A percentile compares a stretch with the other conserved stretches of the same genome.
Conservation (phyloP, 108 stramenopile species). For the Epipyxis sp. region DNA sequence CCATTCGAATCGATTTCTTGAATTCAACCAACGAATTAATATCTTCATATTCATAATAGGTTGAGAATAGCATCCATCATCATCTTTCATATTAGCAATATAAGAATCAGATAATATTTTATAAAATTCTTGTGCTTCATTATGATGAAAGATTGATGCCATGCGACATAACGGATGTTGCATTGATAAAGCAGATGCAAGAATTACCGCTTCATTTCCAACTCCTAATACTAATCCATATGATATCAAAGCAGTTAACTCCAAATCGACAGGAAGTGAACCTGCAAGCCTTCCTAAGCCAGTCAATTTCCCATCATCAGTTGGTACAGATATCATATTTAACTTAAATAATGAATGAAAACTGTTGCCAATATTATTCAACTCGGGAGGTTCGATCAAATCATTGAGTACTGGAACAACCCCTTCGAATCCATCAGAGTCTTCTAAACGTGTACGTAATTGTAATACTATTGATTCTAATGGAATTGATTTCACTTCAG, state of each 20-base stretch:
- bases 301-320: slow-evolving; percentile 7
- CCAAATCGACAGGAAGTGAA: not conserved
- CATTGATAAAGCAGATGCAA: slow-evolving; percentile 3
- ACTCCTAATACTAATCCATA: slow-evolving; percentile 19
- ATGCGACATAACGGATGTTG: not conserved
- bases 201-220: not conserved
- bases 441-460: not conserved
- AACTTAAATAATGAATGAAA: not conserved
- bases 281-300: not conserved
- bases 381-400: slow-evolving; percentile 7
- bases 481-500: slow-evolving; percentile 26
- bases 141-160: not conserved
- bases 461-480: not conserved
- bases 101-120: not conserved
- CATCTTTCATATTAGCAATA: not conserved
- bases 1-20: not conserved
- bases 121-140: slow-evolving; percentile 11
- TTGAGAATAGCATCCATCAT: not conserved
- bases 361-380: not conserved
- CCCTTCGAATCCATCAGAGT: not conserved
- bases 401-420: not conserved
- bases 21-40: not conserved
- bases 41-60: not conserved
- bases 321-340: slow-evolving; percentile 6
- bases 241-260: not conserved